These are phyloP conservation scores for Darksidea phi DNA, from an alignment of 495 filamentous ascomycete genomes.

Conservation along the genomic window DNA sequence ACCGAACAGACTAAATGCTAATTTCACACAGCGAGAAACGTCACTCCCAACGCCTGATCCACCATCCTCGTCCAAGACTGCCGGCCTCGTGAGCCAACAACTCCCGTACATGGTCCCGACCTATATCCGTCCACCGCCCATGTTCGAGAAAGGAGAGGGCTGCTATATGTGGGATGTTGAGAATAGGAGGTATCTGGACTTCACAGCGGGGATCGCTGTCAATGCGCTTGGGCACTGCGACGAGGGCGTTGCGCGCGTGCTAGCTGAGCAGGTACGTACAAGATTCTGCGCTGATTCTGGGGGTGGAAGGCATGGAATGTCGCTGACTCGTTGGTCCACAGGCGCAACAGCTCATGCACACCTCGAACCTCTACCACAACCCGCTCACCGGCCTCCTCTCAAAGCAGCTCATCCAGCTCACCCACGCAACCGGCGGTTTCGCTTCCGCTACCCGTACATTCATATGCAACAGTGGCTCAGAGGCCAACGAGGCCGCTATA, in stretches of 20 bases:
- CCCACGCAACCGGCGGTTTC: slow-evolving; percentile 73
- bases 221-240: slow-evolving; percentile 89
- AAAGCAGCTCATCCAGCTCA: slow-evolving; percentile 77
- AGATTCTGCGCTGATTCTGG: background rate
- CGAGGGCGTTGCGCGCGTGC: slow-evolving; percentile 63
- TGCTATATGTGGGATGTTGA: slow-evolving; percentile 88
- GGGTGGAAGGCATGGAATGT: background rate
- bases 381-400: slow-evolving; percentile 87
- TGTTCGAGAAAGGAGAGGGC: slow-evolving; percentile 84
- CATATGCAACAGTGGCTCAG: slow-evolving; percentile 89
- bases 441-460: slow-evolving; percentile 78
- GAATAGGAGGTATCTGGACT: slow-evolving; percentile 84
- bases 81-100: slow-evolving; percentile 68
- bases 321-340: slow-evolving; percentile 35
- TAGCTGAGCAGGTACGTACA: slow-evolving; percentile 67
- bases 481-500: slow-evolving; percentile 96
- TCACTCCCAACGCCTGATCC: slow-evolving; percentile 76
- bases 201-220: slow-evolving; percentile 94
- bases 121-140: slow-evolving; percentile 84
- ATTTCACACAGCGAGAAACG: slow-evolving; percentile 56
- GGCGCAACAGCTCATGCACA: slow-evolving; percentile 78
- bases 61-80: slow-evolving; percentile 68
- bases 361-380: slow-evolving; percentile 95
- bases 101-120: slow-evolving; percentile 89
- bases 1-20: background rate